Conservation (phyloP, 2,329 filamentous ascomycete species). For the Chrysoporthe austroafricana region DNA sequence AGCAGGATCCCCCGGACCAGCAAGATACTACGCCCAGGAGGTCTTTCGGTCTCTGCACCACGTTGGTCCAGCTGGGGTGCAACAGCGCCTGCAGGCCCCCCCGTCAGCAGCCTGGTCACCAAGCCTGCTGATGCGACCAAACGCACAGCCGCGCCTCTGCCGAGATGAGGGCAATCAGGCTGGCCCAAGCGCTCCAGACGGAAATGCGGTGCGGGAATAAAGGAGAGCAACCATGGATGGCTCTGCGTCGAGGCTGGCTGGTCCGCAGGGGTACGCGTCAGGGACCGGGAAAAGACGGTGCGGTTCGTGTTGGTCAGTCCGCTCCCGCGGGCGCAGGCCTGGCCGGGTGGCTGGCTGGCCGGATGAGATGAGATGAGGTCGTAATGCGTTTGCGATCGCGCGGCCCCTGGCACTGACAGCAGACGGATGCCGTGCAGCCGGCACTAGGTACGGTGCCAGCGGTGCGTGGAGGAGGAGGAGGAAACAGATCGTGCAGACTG, state of each 20-base stretch:
- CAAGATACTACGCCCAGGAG: background rate
- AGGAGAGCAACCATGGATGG: background rate
- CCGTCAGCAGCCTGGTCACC: too few species aligned
- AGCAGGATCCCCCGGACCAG: background rate
- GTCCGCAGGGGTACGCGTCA: background rate
- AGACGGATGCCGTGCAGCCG: background rate
- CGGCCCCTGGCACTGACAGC: background rate
- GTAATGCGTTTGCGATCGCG: constrained; percentile 9
- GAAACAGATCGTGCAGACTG: background rate
- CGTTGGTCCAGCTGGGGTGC: background rate
- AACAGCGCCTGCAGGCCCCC: too few species aligned
- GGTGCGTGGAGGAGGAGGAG: background rate
- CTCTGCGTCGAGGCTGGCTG: too few species aligned
- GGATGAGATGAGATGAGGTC: background rate
- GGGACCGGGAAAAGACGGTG: background rate
- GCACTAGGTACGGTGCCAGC: background rate
- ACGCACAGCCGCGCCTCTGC: background rate
- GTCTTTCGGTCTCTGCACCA: background rate
- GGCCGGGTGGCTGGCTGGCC: background rate
- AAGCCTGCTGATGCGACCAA: too few species aligned
- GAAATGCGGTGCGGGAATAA: background rate
- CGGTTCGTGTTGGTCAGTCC: background rate
- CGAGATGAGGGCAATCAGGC: background rate
- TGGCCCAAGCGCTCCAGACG: background rate
- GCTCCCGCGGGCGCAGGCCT: background rate